Conservation (phyloP, 768 basidiomycete species). For the Megacollybia marginata region DNA sequence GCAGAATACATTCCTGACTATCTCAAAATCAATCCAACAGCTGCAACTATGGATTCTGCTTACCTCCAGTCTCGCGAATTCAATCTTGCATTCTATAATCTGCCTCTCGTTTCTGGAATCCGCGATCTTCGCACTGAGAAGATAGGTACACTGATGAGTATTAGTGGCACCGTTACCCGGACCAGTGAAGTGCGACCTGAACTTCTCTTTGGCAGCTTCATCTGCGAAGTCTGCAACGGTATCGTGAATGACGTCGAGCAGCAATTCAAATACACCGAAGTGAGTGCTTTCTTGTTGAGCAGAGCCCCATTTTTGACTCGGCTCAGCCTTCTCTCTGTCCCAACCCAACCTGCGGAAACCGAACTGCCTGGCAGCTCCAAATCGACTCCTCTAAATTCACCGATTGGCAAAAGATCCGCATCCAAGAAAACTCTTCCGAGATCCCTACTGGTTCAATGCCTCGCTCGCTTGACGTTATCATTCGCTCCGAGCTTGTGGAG, state of each 20-base stretch:
- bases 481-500: conserved; percentile 93
- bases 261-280: conserved; percentile 99
- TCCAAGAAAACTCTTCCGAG: conserved; percentile 98
- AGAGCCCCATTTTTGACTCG: neutral
- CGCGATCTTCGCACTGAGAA: conserved; percentile 88
- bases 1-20: conserved; percentile 89
- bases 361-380: conserved; percentile 85
- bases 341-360: conserved; percentile 90
- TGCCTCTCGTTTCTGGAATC: conserved; percentile 91
- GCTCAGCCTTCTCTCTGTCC: conserved; percentile 85
- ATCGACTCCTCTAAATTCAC: conserved; percentile 96
- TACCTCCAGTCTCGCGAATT: conserved; percentile 92
- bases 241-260: conserved; percentile 92
- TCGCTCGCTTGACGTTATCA: conserved; percentile 90
- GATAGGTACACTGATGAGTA: conserved; percentile 91
- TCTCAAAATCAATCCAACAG: conserved; percentile 87
- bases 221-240: conserved; percentile 83
- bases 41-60: conserved; percentile 79
- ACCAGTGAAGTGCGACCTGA: conserved; percentile 98
- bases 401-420: conserved; percentile 99
- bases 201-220: conserved; percentile 86
- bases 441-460: conserved; percentile 99
- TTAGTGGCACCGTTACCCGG: conserved; percentile 94
- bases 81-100: conserved; percentile 89
- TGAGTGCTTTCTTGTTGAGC: conserved; percentile 21